Evolutionary conservation across 2,329 filamentous ascomycete genomes (phyloP), one percentile per base, ranked within the genome.

Genomic region (Exophiala dermatitidis): DNA sequence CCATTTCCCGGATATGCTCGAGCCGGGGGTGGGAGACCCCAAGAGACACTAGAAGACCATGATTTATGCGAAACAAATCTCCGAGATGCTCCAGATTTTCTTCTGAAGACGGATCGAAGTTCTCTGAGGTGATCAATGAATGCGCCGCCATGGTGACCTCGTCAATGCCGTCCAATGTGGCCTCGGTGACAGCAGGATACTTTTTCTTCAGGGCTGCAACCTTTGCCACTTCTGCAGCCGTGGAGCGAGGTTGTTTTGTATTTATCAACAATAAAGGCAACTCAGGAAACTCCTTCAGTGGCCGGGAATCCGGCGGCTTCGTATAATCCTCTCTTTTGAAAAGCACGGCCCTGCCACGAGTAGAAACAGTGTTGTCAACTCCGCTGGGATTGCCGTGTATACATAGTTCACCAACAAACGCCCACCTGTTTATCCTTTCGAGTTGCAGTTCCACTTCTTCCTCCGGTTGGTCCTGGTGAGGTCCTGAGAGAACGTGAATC

Each of bases 301-400:
- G 81, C 7, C 78, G 80, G 3, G 97, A 90, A 0, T 74, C 73
- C 0, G 91, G 89, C 2, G 90, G 88, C 66, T 85, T 85, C 53
- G 76, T 76, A 68, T 90, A 88, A 67, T 94, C 86, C 47, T 76
- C 79, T 48, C 90, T 80, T 65, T 91, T 85, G 72, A 95, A 98
- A 2, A 97, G 76, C 1, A 98, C 90, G 0, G 90, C 93, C 72
- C 95, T 96, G 53, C 93, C 93, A 64, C 94, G 88, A 8, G 90
- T 87, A 8, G 91, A 80, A 30, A 98, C 91, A 2, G 93, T 98
- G 70, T 98, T 98, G 72, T 98, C 93, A 41, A 98, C 88, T 0
- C 93, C 93, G 0, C 89, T 95, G 0, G 93, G 93, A 66, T 95
- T 97, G 36, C 91, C 93, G 67, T 98, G 93, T 59, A 97, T 96